phyloP scores from a whole-genome alignment of 1,139 yeast genomes.

The Lodderomyces jiufengensis region DNA sequence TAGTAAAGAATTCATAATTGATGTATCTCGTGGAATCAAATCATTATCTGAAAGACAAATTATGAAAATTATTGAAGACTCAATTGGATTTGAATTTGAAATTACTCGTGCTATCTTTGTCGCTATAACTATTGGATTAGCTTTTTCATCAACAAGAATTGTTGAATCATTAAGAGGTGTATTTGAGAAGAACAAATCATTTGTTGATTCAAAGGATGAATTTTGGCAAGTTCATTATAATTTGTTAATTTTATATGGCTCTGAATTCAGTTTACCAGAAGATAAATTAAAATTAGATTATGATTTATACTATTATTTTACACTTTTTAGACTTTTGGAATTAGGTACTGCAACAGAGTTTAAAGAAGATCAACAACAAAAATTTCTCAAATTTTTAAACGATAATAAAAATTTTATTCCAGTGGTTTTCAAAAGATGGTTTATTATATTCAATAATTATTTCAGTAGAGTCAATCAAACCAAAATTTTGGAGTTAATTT shows the following conservation, averaged over 20 bases:
- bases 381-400: conserved; percentile 26
- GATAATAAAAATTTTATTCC: conserved; percentile 16
- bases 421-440: conserved; percentile 51
- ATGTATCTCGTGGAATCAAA: conserved; percentile 38
- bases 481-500: conserved; percentile 6
- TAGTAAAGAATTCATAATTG: conserved; percentile 25
- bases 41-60: conserved; percentile 50
- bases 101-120: conserved; percentile 23
- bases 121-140: conserved; percentile 42
- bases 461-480: conserved; percentile 20
- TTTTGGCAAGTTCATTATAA: conserved; percentile 48
- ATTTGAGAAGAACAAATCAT: conserved; percentile 12
- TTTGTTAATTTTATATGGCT: conserved; percentile 47
- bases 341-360: conserved; percentile 24
- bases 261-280: conserved; percentile 20
- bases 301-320: conserved; percentile 29
- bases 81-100: conserved; percentile 10
- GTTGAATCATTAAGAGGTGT: conserved; percentile 17
- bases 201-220: conserved; percentile 16
- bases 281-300: conserved; percentile 7
- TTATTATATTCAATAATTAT: conserved; percentile 40
- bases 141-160: conserved; percentile 19
- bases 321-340: conserved; percentile 49
- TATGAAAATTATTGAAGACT: conserved; percentile 14
- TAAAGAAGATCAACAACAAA: conserved; percentile 11